Evolutionary conservation across 306 rosid genomes (phyloP).

Genomic region (Vigna mungo): DNA sequence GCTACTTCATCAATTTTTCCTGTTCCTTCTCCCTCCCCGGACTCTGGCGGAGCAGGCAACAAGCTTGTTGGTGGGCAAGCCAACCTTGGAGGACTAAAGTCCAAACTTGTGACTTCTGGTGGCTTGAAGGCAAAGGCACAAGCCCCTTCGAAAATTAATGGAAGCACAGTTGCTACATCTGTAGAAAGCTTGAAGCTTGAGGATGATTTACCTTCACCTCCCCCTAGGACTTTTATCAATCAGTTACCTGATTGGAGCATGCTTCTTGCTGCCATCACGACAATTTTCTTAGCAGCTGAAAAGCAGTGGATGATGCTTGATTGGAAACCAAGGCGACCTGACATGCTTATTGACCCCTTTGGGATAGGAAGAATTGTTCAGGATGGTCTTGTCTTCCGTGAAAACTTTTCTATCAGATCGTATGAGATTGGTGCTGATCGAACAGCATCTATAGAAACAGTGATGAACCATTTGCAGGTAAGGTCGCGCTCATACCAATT

Average conservation of each 20-base stretch:
- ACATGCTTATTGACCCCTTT: conserved; percentile 92
- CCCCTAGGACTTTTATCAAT: conserved; percentile 91
- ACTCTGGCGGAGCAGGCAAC: conserved; percentile 56
- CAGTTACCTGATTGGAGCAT: conserved; percentile 99
- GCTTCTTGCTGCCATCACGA: conserved; percentile 99
- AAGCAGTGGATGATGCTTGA: conserved; percentile 99
- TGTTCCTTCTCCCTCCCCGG: conserved; percentile 61
- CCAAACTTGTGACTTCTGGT: conserved; percentile 62
- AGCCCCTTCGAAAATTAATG: conserved; percentile 91
- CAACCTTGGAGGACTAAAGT: conserved; percentile 63
- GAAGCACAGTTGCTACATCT: conserved; percentile 65
- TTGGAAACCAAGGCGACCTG: conserved; percentile 97
- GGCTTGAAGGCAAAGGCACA: conserved; percentile 92
- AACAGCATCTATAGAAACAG: conserved; percentile 94
- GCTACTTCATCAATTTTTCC: conserved; percentile 81
- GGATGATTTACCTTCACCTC: conserved; percentile 63
- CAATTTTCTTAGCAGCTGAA: conserved; percentile 98
- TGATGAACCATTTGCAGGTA: conserved; percentile 99
- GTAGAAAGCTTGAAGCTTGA: conserved; percentile 67
- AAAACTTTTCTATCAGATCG: conserved; percentile 94
- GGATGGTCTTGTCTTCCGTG: conserved; percentile 93
- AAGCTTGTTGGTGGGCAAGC: conserved; percentile 58
- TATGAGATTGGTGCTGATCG: conserved; percentile 99
- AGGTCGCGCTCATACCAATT: background rate
- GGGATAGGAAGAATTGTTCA: conserved; percentile 93